phyloP scores from a whole-genome alignment of 2,329 filamentous ascomycete genomes.

The Sclerotinia borealis region DNA sequence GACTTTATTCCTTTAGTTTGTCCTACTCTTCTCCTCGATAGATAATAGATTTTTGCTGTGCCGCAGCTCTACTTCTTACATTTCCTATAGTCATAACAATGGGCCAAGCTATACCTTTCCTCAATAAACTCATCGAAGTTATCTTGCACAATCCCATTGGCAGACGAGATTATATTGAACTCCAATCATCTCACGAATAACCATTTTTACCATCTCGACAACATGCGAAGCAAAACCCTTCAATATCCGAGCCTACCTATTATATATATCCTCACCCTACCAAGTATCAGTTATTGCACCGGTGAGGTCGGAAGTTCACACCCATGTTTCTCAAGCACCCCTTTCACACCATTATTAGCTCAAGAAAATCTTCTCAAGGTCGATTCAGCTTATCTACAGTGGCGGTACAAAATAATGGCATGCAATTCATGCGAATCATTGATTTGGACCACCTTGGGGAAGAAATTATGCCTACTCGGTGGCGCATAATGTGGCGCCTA shows the following conservation, averaged over 20 bases:
- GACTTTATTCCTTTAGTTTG: no score
- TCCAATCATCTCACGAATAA: neutral
- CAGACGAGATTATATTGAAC: neutral
- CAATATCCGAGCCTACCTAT: neutral
- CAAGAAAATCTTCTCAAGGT: neutral
- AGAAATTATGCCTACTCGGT: neutral
- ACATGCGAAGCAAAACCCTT: neutral
- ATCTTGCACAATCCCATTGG: neutral
- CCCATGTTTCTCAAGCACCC: neutral
- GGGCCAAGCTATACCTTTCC: neutral
- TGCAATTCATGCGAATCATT: neutral
- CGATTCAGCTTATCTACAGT: neutral
- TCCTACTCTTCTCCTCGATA: neutral
- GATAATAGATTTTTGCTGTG: neutral
- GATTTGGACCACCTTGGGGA: neutral
- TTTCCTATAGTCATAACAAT: neutral
- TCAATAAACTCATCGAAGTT: neutral
- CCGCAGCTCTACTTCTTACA: neutral
- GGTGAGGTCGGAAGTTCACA: neutral
- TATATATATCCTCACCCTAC: neutral
- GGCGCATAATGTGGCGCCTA: neutral
- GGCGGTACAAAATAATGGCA: neutral
- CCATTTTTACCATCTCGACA: neutral
- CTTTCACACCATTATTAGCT: neutral
- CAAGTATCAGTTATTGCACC: neutral